Base-by-base conservation (phyloP, 495 filamentous ascomycete genomes). In the Penicillium mononematosum region DNA sequence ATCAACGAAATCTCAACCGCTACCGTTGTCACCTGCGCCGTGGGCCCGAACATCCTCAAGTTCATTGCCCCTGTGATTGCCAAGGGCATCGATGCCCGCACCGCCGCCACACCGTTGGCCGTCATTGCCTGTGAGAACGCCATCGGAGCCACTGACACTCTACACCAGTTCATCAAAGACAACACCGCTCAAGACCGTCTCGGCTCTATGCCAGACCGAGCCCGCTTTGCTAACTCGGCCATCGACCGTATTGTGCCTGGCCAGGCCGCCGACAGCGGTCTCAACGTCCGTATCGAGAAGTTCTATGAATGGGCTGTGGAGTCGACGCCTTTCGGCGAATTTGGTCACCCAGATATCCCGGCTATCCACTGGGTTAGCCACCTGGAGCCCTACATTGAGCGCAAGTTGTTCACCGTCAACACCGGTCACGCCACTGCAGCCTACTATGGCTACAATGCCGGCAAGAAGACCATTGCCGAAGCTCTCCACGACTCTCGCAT, bases 251-350 rank as follows among this genome's bases (percentile, higher is more conserved):
- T 98, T 66, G 94, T 97, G 10, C 94, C 95, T 8, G 85, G 85
- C 42, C 92, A 96, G 77, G 84, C 88, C 58, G 80, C 86, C 27
- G 79, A 89, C 69, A 77, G 83, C 19, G 91, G 91, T 39, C 79
- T 97, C 39, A 88, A 97, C 65, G 94, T 98, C 59, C 90, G 87
- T 63, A 92, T 98, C 57, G 94, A 98, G 81, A 90, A 90, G 74
- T 98, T 96, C 84, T 96, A 88, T 79, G 94, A 98, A 74, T 98
- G 94, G 94, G 94, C 92, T 10, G 92, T 97, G 45, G 94, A 98
- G 65, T 71, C 81, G 66, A 86, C 83, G 3, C 92, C 91, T 0
- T 97, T 96, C 76, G 76, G 83, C 53, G 76, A 81, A 41, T 69
- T 74, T 34, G 78, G 78, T 36, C 83, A 83, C 56, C 91, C 90